Evolutionary conservation across 306 rosid species (phyloP).

Genomic region (Begonia peltatifolia): DNA sequence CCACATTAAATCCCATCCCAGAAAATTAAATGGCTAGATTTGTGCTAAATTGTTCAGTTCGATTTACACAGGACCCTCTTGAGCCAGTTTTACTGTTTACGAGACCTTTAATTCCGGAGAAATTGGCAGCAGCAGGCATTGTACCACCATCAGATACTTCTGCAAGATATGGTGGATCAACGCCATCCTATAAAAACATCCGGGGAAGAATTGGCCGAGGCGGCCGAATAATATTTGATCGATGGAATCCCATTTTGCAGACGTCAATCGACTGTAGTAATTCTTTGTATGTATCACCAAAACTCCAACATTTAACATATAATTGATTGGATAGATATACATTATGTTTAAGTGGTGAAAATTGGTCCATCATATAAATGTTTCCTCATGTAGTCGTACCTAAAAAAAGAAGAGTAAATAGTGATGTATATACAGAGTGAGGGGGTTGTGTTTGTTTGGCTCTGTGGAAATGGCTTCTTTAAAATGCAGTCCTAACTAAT

Average conservation of each 20-base stretch:
- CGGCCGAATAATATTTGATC: slow-evolving; percentile 82
- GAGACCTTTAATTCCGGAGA: slow-evolving; percentile 74
- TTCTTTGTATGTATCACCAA: slow-evolving; percentile 71
- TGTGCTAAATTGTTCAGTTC: not conserved
- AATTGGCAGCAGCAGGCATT: slow-evolving; percentile 76
- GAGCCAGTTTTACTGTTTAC: slow-evolving; percentile 88
- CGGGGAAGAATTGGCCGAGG: slow-evolving; percentile 94
- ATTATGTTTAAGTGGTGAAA: too few relatives aligned
- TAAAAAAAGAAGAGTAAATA: too few relatives aligned
- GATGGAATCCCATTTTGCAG: slow-evolving; percentile 85
- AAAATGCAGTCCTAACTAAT: too few relatives aligned
- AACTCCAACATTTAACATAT: slow-evolving; percentile 50
- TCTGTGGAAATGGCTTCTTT: too few relatives aligned
- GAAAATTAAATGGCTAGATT: too few relatives aligned
- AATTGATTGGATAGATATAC: slow-evolving; percentile 27
- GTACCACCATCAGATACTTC: slow-evolving; percentile 44
- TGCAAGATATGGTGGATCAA: slow-evolving; percentile 20
- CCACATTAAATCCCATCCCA: too few relatives aligned
- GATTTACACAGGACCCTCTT: slow-evolving; percentile 69
- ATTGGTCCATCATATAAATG: too few relatives aligned
- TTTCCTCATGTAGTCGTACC: too few relatives aligned
- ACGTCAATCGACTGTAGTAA: slow-evolving; percentile 62
- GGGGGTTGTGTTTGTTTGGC: too few relatives aligned
- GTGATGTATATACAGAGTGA: too few relatives aligned
- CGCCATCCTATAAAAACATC: slow-evolving; percentile 11